phyloP scores from a whole-genome alignment of 1,139 yeast species.

The Zygotorulaspora mrakii region DNA sequence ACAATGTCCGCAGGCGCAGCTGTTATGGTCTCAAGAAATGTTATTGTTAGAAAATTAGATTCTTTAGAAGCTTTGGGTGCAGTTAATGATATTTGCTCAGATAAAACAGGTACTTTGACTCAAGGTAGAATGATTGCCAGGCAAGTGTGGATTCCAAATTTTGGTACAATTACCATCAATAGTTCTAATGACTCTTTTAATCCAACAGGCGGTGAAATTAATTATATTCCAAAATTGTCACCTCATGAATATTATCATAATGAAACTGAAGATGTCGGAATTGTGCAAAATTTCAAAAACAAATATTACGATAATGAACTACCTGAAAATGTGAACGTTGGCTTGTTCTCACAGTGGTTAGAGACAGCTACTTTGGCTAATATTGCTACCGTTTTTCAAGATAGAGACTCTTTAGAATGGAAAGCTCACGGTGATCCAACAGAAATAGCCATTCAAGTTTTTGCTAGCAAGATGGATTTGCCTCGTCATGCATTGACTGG shows the following conservation, averaged over 20 bases:
- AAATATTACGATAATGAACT: conserved; percentile 41
- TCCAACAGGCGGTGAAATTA: conserved; percentile 62
- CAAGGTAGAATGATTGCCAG: conserved; percentile 94
- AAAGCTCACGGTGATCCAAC: conserved; percentile 90
- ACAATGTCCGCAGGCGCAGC: conserved; percentile 93
- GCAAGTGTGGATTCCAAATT: conserved; percentile 77
- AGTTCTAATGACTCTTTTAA: conserved; percentile 67
- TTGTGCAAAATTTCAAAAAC: conserved; percentile 46
- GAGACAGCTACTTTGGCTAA: conserved; percentile 81
- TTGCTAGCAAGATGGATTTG: conserved; percentile 44
- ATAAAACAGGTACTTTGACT: conserved; percentile 94
- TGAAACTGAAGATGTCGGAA: conserved; percentile 46
- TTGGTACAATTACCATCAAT: conserved; percentile 61
- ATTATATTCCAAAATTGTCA: conserved; percentile 37
- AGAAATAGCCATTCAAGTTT: conserved; percentile 83
- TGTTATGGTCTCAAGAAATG: conserved; percentile 90
- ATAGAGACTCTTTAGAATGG: conserved; percentile 45
- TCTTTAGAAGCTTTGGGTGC: conserved; percentile 95
- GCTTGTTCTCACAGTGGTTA: conserved; percentile 51
- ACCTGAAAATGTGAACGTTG: conserved; percentile 37
- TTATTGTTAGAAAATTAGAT: conserved; percentile 89
- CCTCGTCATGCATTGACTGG: conserved; percentile 71
- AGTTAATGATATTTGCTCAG: conserved; percentile 92
- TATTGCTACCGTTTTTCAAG: conserved; percentile 68
- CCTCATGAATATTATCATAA: conserved; percentile 52